phyloP scores from a whole-genome alignment of 495 filamentous ascomycete species.

The Cairneyella variabilis region DNA sequence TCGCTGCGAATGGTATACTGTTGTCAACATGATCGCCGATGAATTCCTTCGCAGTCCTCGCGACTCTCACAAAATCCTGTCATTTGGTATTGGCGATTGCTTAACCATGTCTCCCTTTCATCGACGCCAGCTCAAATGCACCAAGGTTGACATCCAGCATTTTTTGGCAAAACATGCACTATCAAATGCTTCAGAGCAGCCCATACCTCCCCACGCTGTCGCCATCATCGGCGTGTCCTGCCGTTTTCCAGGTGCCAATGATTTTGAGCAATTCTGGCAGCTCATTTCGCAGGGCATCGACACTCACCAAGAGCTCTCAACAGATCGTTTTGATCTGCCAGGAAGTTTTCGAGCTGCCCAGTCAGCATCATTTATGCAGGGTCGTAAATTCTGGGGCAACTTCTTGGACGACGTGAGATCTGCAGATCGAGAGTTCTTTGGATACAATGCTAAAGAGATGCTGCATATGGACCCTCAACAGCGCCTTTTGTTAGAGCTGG shows the following conservation, averaged over 20 bases:
- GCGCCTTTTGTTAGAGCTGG: constrained; percentile 47
- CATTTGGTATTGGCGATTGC: constrained; percentile 32
- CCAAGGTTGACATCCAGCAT: constrained; percentile 16
- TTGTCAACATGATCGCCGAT: constrained; percentile 26
- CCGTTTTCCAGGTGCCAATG: constrained; percentile 37
- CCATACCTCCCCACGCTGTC: constrained; percentile 28
- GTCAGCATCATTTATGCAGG: background rate
- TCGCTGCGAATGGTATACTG: constrained; percentile 33
- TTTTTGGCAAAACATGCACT: constrained; percentile 9
- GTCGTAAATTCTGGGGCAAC: constrained; percentile 1
- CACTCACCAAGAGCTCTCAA: constrained; percentile 11
- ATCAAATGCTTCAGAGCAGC: background rate
- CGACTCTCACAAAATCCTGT: constrained; percentile 21
- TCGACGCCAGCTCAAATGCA: constrained; percentile 21
- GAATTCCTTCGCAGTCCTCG: constrained; percentile 20
- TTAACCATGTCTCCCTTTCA: constrained; percentile 30
- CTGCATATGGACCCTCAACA: constrained; percentile 54
- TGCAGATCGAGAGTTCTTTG: constrained; percentile 58
- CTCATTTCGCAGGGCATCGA: constrained; percentile 19
- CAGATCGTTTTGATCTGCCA: constrained; percentile 15
- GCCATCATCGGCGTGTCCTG: constrained; percentile 48
- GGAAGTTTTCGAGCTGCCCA: constrained; percentile 13
- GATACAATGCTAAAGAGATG: constrained; percentile 49
- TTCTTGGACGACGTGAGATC: constrained; percentile 44
- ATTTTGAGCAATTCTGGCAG: constrained; percentile 29